Percentiles rank a stretch among this genome's conserved stretches.
phyloP scores from a whole-genome alignment of 805 yeast genomes.

The Pichia insulana region DNA sequence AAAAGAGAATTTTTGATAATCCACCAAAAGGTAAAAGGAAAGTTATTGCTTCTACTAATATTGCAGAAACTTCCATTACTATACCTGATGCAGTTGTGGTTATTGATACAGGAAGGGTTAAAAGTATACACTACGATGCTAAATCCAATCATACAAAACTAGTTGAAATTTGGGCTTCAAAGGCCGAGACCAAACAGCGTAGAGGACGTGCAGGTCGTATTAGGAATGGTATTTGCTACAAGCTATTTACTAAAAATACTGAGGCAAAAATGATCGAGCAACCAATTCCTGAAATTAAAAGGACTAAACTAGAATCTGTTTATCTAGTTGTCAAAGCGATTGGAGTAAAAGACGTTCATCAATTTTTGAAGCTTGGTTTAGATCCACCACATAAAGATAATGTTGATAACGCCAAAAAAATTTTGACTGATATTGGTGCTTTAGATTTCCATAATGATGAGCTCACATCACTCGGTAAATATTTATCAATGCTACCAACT shows the following conservation, averaged over 20 bases:
- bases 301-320: conserved; percentile 76
- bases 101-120: conserved; percentile 80
- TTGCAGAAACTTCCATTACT: conserved; percentile 96
- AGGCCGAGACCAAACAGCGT: conserved; percentile 83
- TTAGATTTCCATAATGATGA: conserved; percentile 30
- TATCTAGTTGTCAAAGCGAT: conserved; percentile 80
- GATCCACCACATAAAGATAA: conserved; percentile 65
- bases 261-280: conserved; percentile 52
- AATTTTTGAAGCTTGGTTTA: conserved; percentile 63
- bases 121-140: conserved; percentile 65
- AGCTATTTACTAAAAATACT: conserved; percentile 60
- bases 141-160: conserved; percentile 59
- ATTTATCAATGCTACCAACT: conserved; percentile 73
- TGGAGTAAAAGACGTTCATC: conserved; percentile 68
- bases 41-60: conserved; percentile 82
- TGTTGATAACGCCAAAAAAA: conserved; percentile 40
- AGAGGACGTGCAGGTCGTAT: conserved; percentile 99
- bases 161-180: conserved; percentile 78
- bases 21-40: conserved; percentile 55
- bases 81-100: conserved; percentile 93
- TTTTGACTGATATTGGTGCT: conserved; percentile 67
- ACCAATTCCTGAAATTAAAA: conserved; percentile 82
- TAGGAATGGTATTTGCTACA: conserved; percentile 71
- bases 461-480: conserved; percentile 72
- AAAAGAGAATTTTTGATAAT: conserved; percentile 57